A percentile compares a stretch with the other conserved stretches of the same genome.
Evolutionary conservation across 23 red algal genomes (phyloP).

Genomic region (Cyanidioschyzon merolae): DNA sequence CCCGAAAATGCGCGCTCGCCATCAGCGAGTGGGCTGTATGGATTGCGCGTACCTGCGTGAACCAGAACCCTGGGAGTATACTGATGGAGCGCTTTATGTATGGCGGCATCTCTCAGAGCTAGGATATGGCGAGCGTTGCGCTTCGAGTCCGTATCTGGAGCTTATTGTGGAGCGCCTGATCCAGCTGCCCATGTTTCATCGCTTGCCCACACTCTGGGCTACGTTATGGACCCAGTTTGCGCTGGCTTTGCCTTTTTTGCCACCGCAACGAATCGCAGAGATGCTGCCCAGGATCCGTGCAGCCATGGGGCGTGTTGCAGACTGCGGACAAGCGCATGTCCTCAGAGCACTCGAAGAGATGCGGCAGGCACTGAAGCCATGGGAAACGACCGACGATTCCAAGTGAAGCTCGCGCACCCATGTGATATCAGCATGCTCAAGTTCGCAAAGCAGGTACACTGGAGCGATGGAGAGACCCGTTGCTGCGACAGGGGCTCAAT

Average conservation of each 20-base stretch:
- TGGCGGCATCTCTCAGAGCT: slow-evolving; percentile 10
- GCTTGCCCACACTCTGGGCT: not conserved
- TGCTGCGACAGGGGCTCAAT: no score
- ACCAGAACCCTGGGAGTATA: slow-evolving; percentile 34
- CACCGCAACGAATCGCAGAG: not conserved
- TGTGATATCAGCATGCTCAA: no score
- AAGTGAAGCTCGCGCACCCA: no score
- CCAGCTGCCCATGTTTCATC: not conserved
- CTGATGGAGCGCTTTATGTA: slow-evolving; percentile 29
- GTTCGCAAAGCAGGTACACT: no score
- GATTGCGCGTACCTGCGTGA: not conserved
- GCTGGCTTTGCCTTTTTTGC: not conserved
- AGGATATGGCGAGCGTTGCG: not conserved
- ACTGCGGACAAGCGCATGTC: not conserved
- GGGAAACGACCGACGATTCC: no score
- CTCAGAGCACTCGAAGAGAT: not conserved
- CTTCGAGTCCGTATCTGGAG: not conserved
- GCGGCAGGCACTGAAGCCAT: not conserved
- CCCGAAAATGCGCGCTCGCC: slow-evolving; percentile 50
- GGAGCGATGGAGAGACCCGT: no score
- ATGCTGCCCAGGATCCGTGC: not conserved
- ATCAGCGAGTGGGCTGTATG: slow-evolving; percentile 15
- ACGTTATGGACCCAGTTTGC: slow-evolving; percentile 7
- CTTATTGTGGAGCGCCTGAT: not conserved
- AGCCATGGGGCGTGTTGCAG: not conserved